phyloP scores from a whole-genome alignment of 2,329 filamentous ascomycete genomes.

The Furcasterigmium furcatum region DNA sequence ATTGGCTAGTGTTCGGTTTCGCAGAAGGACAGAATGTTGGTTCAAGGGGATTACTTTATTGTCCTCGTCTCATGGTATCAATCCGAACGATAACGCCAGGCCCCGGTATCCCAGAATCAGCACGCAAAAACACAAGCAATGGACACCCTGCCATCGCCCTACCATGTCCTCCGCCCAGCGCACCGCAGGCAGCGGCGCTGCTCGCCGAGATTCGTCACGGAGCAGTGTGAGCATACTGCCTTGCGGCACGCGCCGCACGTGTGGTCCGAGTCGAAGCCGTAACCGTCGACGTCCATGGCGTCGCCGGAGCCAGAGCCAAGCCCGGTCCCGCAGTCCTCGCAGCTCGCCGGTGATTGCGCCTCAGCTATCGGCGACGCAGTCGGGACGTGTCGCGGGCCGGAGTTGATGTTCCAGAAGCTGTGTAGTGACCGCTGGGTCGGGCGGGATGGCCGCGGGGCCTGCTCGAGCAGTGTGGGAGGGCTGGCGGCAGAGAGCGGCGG shows the following conservation, averaged over 20 bases:
- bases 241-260: constrained; percentile 50
- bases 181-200: constrained; percentile 51
- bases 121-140: no score
- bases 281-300: constrained; percentile 35
- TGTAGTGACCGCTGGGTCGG: constrained; percentile 50
- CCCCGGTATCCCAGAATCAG: not conserved
- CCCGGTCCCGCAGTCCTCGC: constrained; percentile 50
- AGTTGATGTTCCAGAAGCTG: constrained; percentile 57
- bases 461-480: constrained; percentile 9
- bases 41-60: no score
- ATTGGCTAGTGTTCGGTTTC: no score
- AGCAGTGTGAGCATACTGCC: constrained; percentile 56
- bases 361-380: constrained; percentile 15
- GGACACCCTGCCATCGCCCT: constrained; percentile 5
- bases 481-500: constrained; percentile 8
- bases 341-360: constrained; percentile 29
- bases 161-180: constrained; percentile 32
- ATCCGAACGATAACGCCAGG: not conserved
- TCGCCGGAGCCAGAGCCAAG: constrained; percentile 12
- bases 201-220: constrained; percentile 54
- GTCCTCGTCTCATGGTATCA: no score
- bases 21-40: no score
- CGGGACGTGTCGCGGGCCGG: constrained; percentile 21
- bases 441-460: constrained; percentile 7
- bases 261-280: constrained; percentile 18